Conservation (phyloP, 208 protist species). For the Spongospora subterranea region DNA sequence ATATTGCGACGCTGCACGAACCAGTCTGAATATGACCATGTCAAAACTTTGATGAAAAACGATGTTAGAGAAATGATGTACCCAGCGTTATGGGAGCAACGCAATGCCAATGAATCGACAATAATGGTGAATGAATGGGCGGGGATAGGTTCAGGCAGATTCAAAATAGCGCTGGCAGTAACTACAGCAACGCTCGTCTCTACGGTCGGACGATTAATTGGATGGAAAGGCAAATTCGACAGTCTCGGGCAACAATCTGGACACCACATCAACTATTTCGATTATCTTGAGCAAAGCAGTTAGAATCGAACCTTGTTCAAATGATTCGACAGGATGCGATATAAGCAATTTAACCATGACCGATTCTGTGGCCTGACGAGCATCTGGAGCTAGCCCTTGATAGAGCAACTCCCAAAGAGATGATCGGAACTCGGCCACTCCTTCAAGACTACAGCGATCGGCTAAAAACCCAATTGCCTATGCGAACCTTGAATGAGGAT, state of each 20-base stretch:
- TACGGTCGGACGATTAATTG: not conserved
- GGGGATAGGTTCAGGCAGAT: not conserved
- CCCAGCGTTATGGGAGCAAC: slow-evolving; percentile 44
- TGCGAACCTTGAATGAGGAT: not conserved
- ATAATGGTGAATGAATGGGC: not conserved
- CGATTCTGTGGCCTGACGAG: not conserved
- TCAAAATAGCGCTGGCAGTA: not conserved
- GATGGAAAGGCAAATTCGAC: not conserved
- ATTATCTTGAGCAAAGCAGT: not conserved
- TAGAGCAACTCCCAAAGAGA: not conserved
- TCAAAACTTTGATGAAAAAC: not conserved
- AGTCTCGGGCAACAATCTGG: slow-evolving; percentile 5
- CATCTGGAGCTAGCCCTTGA: not conserved
- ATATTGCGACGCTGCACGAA: not conserved
- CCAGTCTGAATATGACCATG: slow-evolving; percentile 21
- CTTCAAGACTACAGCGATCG: not conserved
- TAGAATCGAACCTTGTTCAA: not conserved
- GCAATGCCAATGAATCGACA: not conserved
- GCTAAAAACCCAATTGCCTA: not conserved
- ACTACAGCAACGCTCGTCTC: not conserved
- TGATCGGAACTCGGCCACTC: not conserved
- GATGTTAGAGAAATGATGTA: not conserved
- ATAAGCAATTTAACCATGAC: not conserved
- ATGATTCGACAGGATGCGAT: not conserved
- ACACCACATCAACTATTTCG: too few species aligned